These are phyloP conservation scores for Blastobotrys capitulatus DNA, from an alignment of 1,139 yeast species.

Conservation along the genomic window DNA sequence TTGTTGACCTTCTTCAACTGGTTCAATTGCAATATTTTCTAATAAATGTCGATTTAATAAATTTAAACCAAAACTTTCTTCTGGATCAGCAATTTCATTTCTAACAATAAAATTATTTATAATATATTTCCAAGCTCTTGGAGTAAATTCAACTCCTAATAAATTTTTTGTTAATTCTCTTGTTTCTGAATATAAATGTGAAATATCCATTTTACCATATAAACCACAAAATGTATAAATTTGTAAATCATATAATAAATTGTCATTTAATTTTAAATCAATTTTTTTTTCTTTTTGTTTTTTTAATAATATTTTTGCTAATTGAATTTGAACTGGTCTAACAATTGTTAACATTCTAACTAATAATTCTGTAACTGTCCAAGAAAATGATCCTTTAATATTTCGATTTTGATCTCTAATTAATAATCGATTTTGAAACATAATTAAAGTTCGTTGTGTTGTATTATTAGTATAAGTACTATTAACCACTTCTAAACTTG, in stretches of 20 bases:
- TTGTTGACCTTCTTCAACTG: neutral
- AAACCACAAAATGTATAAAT: slow-evolving; percentile 1
- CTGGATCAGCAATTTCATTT: neutral
- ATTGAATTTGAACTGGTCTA: slow-evolving; percentile 1
- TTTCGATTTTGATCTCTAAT: neutral
- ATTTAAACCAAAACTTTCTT: neutral
- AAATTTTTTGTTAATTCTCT: neutral
- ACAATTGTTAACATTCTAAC: slow-evolving; percentile 1
- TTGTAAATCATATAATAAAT: neutral
- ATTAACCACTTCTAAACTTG: neutral
- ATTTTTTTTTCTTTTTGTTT: neutral
- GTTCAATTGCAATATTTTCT: neutral
- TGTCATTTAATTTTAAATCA: neutral
- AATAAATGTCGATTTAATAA: neutral
- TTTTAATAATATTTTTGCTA: neutral
- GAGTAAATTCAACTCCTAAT: neutral
- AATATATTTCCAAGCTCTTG: neutral
- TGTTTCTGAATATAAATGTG: neutral
- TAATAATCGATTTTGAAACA: neutral
- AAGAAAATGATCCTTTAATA: neutral
- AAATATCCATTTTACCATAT: neutral
- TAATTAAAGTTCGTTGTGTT: neutral
- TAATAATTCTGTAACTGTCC: slow-evolving; percentile 1
- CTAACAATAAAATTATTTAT: neutral
- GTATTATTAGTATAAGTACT: neutral